A percentile compares a stretch with the other conserved stretches of the same genome.
Conservation (phyloP, 2,329 filamentous ascomycete species). For the Magnaporthales sp. region DNA sequence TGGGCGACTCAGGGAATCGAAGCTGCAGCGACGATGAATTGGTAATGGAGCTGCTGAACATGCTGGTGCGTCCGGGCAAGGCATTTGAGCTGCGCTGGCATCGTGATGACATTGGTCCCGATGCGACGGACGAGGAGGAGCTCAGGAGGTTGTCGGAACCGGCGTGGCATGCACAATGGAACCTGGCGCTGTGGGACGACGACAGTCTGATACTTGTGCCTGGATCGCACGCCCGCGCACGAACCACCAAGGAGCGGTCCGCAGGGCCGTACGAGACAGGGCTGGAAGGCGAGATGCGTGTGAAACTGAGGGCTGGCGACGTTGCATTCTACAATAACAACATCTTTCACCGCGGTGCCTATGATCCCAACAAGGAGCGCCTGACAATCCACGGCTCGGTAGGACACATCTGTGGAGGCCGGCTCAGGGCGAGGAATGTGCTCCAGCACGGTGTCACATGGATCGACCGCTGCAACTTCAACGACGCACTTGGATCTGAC, state of each 20-base stretch:
- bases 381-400: conserved; percentile 68
- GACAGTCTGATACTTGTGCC: conserved; percentile 67
- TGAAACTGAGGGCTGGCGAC: conserved; percentile 64
- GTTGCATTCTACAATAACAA: conserved; percentile 88
- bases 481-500: conserved; percentile 9
- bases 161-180: conserved; percentile 77
- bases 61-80: conserved; percentile 64
- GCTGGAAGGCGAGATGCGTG: conserved; percentile 57
- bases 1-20: conserved; percentile 30
- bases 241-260: conserved; percentile 59
- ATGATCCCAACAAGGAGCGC: conserved; percentile 48
- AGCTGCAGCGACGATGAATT: conserved; percentile 46
- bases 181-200: conserved; percentile 72
- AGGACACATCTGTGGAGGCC: conserved; percentile 47
- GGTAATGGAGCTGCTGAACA: conserved; percentile 82
- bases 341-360: conserved; percentile 68
- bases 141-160: conserved; percentile 46
- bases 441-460: conserved; percentile 65
- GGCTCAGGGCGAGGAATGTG: conserved; percentile 58
- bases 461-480: conserved; percentile 52
- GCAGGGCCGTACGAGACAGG: conserved; percentile 56
- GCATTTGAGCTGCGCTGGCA: conserved; percentile 79
- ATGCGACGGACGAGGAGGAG: conserved; percentile 60
- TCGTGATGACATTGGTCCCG: conserved; percentile 69
- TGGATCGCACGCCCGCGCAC: conserved; percentile 61